Percentiles rank a stretch among this genome's conserved stretches.
Conservation (phyloP, 352 stramenopile genomes). For the Globisporangium sylvaticum region DNA sequence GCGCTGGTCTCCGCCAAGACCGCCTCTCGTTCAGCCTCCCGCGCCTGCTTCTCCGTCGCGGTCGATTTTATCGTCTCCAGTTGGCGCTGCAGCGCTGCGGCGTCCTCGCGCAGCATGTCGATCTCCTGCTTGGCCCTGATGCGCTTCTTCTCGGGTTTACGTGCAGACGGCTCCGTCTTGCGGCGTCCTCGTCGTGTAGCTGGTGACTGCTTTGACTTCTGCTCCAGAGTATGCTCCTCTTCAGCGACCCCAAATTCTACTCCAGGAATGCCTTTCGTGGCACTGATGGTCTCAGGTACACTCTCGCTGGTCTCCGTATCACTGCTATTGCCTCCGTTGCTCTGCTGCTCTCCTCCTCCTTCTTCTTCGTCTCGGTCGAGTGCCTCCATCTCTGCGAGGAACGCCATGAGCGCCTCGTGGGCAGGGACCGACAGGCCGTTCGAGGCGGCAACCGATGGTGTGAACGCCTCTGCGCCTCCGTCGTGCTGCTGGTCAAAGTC, state of each 20-base stretch:
- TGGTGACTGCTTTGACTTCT: constrained; percentile 1
- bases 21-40: too few relatives aligned
- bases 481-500: too few relatives aligned
- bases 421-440: neutral
- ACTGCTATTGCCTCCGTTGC: neutral
- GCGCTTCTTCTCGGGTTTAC: neutral
- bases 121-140: neutral
- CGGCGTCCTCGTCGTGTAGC: neutral
- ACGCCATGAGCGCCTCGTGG: constrained; percentile 8
- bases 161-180: neutral
- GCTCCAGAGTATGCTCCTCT: neutral
- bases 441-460: neutral
- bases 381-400: constrained; percentile 13
- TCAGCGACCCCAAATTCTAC: too few relatives aligned
- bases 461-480: neutral
- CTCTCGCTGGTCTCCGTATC: neutral
- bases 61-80: neutral
- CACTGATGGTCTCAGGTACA: too few relatives aligned
- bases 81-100: neutral
- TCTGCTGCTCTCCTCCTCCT: neutral
- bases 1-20: too few relatives aligned
- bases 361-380: neutral
- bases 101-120: neutral
- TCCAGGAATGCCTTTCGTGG: too few relatives aligned
- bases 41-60: too few relatives aligned